A percentile compares a stretch with the other conserved stretches of the same genome.
These are phyloP conservation scores for Verticillium albo-atrum DNA, from an alignment of 2,329 filamentous ascomycete genomes.

Conservation along the genomic window DNA sequence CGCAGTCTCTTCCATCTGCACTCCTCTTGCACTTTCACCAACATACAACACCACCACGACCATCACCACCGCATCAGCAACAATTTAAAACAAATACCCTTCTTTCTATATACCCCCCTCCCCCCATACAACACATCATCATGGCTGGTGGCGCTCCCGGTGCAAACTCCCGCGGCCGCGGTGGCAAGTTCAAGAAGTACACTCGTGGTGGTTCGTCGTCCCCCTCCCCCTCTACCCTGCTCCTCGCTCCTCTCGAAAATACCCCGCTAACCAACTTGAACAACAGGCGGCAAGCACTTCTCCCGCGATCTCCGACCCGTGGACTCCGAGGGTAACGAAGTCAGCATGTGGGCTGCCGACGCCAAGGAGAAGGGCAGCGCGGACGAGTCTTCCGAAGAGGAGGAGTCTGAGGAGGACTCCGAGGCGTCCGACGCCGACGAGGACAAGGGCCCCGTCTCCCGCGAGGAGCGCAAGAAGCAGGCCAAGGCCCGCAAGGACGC, in stretches of 20 bases:
- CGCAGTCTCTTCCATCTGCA: slow-evolving; percentile 5
- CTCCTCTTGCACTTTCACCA: slow-evolving; percentile 1
- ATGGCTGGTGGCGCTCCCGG: slow-evolving; percentile 45
- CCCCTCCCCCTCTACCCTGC: not conserved
- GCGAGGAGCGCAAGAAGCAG: slow-evolving; percentile 81
- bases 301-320: slow-evolving; percentile 85
- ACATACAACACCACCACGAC: slow-evolving; percentile 3
- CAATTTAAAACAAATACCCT: too few relatives aligned
- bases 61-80: slow-evolving; percentile 8
- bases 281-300: slow-evolving; percentile 85
- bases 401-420: slow-evolving; percentile 48
- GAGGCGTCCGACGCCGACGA: slow-evolving; percentile 43
- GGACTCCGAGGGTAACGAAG: slow-evolving; percentile 82
- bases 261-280: slow-evolving; percentile 7
- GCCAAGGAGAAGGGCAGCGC: slow-evolving; percentile 33
- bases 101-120: not conserved
- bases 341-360: slow-evolving; percentile 79
- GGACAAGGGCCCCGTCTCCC: slow-evolving; percentile 53
- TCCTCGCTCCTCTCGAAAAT: not conserved
- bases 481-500: slow-evolving; percentile 91
- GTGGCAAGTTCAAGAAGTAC: slow-evolving; percentile 92
- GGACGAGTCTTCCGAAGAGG: slow-evolving; percentile 45
- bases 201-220: slow-evolving; percentile 73
- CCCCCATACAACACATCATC: slow-evolving; percentile 17
- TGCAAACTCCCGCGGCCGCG: slow-evolving; percentile 66